phyloP scores from a whole-genome alignment of 805 yeast species.

The Wickerhamomyces bisporus region DNA sequence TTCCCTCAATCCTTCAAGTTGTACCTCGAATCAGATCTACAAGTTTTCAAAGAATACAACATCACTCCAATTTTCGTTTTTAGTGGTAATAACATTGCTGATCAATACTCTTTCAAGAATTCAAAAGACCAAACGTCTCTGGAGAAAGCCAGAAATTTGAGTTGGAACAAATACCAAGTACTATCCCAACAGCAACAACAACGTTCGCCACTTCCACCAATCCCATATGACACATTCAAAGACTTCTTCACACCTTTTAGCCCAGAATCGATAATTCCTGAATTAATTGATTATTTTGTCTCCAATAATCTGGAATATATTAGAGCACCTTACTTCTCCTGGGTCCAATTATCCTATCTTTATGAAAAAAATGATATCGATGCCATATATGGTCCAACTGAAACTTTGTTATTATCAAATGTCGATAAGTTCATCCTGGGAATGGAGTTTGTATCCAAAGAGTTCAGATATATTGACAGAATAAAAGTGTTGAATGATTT shows the following conservation, averaged over 20 bases:
- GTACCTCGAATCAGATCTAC: constrained; percentile 57
- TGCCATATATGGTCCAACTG: constrained; percentile 81
- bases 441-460: constrained; percentile 60
- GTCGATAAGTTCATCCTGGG: constrained; percentile 69
- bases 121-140: constrained; percentile 27
- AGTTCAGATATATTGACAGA: constrained; percentile 64
- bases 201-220: constrained; percentile 25
- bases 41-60: constrained; percentile 50
- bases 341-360: constrained; percentile 75
- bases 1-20: constrained; percentile 58
- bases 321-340: constrained; percentile 78
- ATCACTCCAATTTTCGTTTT: constrained; percentile 80
- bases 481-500: constrained; percentile 55
- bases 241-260: constrained; percentile 44
- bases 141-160: constrained; percentile 37
- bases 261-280: constrained; percentile 44
- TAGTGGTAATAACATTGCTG: constrained; percentile 50
- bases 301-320: constrained; percentile 56
- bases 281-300: constrained; percentile 53
- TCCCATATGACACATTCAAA: constrained; percentile 42
- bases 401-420: constrained; percentile 54
- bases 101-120: constrained; percentile 32
- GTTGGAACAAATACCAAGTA: constrained; percentile 36
- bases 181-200: constrained; percentile 13
- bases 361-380: constrained; percentile 54